Percentiles rank a stretch among this genome's conserved stretches.
Conservation (phyloP, 306 rosid species). For the Vigna nakashimae region DNA sequence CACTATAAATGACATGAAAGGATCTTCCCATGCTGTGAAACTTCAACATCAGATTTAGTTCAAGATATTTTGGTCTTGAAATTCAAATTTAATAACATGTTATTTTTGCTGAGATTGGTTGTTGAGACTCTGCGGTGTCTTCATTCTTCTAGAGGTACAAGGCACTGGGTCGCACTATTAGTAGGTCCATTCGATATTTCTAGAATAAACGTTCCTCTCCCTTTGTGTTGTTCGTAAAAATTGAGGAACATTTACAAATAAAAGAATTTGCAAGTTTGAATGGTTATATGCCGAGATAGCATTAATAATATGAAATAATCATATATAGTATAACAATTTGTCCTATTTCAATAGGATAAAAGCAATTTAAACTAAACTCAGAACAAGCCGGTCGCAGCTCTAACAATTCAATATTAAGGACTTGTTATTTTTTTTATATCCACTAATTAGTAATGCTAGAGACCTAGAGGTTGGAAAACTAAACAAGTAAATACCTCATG, state of each 20-base stretch:
- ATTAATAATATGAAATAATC: neutral
- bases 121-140: conserved; percentile 12
- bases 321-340: neutral
- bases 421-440: neutral
- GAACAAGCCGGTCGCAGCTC: neutral
- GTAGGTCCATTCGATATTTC: neutral
- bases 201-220: too few relatives aligned
- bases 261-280: conserved; percentile 3
- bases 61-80: conserved; percentile 2
- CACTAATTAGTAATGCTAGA: conserved; percentile 16
- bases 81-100: conserved; percentile 11
- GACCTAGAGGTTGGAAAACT: neutral
- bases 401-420: conserved; percentile 4
- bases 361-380: neutral
- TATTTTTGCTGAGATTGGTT: conserved; percentile 26
- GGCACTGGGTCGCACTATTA: neutral
- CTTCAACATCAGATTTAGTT: conserved; percentile 30
- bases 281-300: neutral
- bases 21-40: conserved; percentile 36
- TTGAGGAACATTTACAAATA: too few relatives aligned
- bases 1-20: conserved; percentile 30
- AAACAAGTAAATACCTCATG: neutral
- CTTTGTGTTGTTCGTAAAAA: too few relatives aligned
- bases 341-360: neutral
- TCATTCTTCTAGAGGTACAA: neutral